These are phyloP conservation scores for Rhizopus delemar DNA, from an alignment of 371 early-diverging fungal species.

Conservation along the genomic window DNA sequence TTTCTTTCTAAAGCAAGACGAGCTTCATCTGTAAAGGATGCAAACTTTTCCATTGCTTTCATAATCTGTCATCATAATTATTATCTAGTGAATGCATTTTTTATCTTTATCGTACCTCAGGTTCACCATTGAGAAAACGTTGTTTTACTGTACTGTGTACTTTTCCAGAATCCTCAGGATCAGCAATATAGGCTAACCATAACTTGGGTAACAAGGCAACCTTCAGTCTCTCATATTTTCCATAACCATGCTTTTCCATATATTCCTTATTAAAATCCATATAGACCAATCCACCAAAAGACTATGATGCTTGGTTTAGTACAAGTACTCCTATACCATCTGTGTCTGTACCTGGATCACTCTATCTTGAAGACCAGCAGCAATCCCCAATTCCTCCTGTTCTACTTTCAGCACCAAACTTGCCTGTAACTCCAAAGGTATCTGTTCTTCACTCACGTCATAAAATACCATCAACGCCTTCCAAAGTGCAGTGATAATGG, in stretches of 20 bases:
- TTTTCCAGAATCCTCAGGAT: constrained; percentile 69
- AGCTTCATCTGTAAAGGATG: constrained; percentile 50
- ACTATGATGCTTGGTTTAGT: constrained; percentile 10
- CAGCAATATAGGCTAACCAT: constrained; percentile 62
- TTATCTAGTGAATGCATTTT: not conserved
- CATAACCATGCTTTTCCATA: constrained; percentile 61
- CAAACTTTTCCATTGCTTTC: constrained; percentile 62
- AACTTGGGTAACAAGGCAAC: constrained; percentile 42
- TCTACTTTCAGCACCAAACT: constrained; percentile 64
- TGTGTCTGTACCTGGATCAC: constrained; percentile 57
- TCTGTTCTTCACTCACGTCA: constrained; percentile 33
- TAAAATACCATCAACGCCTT: constrained; percentile 55
- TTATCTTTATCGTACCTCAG: constrained; percentile 38
- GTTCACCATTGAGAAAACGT: constrained; percentile 58
- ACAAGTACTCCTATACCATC: not conserved
- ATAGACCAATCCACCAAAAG: constrained; percentile 64
- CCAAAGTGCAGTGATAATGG: constrained; percentile 65
- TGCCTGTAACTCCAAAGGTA: constrained; percentile 58
- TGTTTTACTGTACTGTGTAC: constrained; percentile 65
- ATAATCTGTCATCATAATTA: constrained; percentile 37
- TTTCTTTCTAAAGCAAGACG: constrained; percentile 21
- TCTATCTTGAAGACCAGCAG: constrained; percentile 71
- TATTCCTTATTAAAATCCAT: constrained; percentile 67
- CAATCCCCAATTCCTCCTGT: constrained; percentile 61
- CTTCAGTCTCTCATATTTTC: constrained; percentile 53